A percentile compares a stretch with the other conserved stretches of the same genome.
phyloP scores from a whole-genome alignment of 352 stramenopile genomes.

The Pythium coloratum region DNA sequence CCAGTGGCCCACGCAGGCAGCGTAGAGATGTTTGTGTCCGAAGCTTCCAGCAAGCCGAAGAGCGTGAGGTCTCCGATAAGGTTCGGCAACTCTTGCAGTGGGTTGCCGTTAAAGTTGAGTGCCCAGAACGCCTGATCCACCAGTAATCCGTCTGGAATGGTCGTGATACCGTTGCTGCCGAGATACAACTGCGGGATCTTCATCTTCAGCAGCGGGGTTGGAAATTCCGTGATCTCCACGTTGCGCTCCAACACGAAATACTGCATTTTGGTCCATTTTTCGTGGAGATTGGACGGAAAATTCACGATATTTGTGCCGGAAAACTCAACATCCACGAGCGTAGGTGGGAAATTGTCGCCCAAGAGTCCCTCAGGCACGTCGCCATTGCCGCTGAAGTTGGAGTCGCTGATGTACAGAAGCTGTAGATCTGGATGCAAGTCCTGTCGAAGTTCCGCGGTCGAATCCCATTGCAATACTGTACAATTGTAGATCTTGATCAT shows the following conservation, averaged over 20 bases:
- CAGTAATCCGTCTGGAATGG: constrained; percentile 5
- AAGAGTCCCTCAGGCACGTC: constrained; percentile 11
- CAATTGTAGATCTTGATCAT: constrained; percentile 31
- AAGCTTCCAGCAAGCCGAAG: neutral
- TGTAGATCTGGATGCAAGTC: constrained; percentile 13
- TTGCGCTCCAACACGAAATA: constrained; percentile 21
- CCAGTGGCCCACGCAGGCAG: constrained; percentile 3
- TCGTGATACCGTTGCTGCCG: constrained; percentile 11
- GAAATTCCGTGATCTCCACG: constrained; percentile 4
- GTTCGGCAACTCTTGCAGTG: neutral
- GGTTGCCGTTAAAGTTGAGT: constrained; percentile 15
- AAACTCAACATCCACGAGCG: constrained; percentile 19
- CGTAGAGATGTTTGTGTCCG: neutral
- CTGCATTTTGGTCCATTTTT: constrained; percentile 12
- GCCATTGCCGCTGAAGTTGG: constrained; percentile 5
- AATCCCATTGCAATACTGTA: constrained; percentile 25
- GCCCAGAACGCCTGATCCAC: constrained; percentile 8
- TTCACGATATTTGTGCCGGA: constrained; percentile 14
- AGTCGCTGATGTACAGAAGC: constrained; percentile 16
- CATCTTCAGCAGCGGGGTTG: constrained; percentile 5
- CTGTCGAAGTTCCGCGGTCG: constrained; percentile 9
- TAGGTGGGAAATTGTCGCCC: neutral
- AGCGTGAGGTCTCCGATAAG: constrained; percentile 2
- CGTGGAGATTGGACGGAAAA: constrained; percentile 7
- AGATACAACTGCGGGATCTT: constrained; percentile 20